phyloP scores from a whole-genome alignment of 1,139 yeast species.

The Suhomyces choctaworum region DNA sequence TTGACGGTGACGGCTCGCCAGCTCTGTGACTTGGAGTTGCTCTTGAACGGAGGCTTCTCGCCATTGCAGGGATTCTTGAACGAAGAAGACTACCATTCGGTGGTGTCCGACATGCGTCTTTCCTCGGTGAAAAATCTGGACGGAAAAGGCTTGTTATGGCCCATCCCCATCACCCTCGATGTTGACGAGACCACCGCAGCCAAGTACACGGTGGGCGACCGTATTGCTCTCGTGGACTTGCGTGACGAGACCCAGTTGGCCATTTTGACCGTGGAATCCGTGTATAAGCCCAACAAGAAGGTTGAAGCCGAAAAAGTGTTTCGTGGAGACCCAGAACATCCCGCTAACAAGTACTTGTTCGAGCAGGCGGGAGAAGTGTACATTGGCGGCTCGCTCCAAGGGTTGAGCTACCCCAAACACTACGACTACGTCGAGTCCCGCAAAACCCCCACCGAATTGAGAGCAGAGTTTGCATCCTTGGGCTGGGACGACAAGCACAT shows the following conservation, averaged over 20 bases:
- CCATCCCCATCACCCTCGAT: slow-evolving; percentile 91
- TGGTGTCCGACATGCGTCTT: slow-evolving; percentile 75
- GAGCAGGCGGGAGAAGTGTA: slow-evolving; percentile 80
- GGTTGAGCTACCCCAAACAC: slow-evolving; percentile 81
- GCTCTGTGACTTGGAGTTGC: slow-evolving; percentile 88
- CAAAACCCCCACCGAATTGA: slow-evolving; percentile 86
- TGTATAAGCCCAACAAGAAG: slow-evolving; percentile 78
- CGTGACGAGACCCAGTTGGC: slow-evolving; percentile 84
- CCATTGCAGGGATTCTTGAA: slow-evolving; percentile 86
- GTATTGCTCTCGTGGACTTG: slow-evolving; percentile 75
- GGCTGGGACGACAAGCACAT: slow-evolving; percentile 77
- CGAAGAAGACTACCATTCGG: slow-evolving; percentile 77
- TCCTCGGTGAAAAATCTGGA: slow-evolving; percentile 40
- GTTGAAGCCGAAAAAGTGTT: slow-evolving; percentile 82
- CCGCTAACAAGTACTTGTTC: slow-evolving; percentile 75
- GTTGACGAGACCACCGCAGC: slow-evolving; percentile 57
- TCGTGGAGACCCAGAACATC: slow-evolving; percentile 97
- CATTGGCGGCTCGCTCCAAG: slow-evolving; percentile 86
- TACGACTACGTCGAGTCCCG: slow-evolving; percentile 87
- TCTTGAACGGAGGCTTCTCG: slow-evolving; percentile 91
- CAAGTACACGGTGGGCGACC: slow-evolving; percentile 52
- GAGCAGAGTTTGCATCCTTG: slow-evolving; percentile 75
- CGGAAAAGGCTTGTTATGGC: slow-evolving; percentile 75
- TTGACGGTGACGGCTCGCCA: slow-evolving; percentile 79
- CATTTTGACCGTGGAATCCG: slow-evolving; percentile 73